Conservation (phyloP, 2,329 filamentous ascomycete genomes). For the Talaromyces piceae region DNA sequence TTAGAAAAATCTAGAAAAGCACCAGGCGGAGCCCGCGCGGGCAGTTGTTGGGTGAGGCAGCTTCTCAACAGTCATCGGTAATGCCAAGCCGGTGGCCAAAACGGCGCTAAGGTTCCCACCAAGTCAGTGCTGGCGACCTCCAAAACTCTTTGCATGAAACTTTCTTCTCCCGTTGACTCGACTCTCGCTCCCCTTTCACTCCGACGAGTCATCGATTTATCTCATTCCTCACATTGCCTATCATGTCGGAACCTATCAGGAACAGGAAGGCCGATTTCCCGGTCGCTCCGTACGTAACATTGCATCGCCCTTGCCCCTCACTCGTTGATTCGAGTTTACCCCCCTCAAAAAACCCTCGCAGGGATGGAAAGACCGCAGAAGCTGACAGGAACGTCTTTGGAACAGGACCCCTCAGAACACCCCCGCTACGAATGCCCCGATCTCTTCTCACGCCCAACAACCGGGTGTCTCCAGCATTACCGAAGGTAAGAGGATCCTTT, state of each 20-base stretch:
- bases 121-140: constrained; percentile 29
- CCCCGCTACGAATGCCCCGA: constrained; percentile 87
- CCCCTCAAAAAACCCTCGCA: not conserved
- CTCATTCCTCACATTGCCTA: constrained; percentile 9
- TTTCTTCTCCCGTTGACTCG: constrained; percentile 23
- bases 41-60: constrained; percentile 13
- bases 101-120: constrained; percentile 37
- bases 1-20: too few relatives aligned
- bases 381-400: constrained; percentile 11
- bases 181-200: constrained; percentile 10
- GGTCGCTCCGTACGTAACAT: constrained; percentile 54
- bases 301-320: constrained; percentile 8
- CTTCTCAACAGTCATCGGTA: constrained; percentile 27
- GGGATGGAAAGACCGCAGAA: constrained; percentile 14
- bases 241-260: constrained; percentile 61
- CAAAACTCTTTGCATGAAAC: constrained; percentile 31
- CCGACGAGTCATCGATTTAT: constrained; percentile 6
- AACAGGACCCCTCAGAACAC: constrained; percentile 96
- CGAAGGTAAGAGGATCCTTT: constrained; percentile 70
- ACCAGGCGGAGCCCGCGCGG: too few relatives aligned
- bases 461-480: constrained; percentile 91
- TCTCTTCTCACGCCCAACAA: constrained; percentile 94
- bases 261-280: constrained; percentile 58
- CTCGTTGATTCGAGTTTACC: constrained; percentile 3
- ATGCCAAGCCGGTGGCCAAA: constrained; percentile 35